These are phyloP conservation scores for Intubia oerlemansii DNA, from an alignment of 2,329 filamentous ascomycete genomes.

Conservation along the genomic window DNA sequence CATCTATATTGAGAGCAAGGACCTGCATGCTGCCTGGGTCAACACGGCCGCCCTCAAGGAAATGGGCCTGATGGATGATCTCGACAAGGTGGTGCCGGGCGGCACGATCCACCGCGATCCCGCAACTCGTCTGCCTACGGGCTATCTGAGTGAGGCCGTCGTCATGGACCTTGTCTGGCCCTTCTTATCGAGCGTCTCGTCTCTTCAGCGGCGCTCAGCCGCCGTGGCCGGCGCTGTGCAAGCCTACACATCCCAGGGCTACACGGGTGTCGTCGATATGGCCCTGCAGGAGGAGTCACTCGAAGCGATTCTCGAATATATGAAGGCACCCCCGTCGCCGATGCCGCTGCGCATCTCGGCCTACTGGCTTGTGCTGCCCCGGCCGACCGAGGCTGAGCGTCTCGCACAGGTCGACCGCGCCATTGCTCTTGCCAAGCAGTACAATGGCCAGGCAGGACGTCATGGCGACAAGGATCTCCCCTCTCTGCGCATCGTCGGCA, in stretches of 20 bases:
- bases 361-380: conserved; percentile 32
- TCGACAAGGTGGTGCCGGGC: conserved; percentile 21
- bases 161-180: conserved; percentile 32
- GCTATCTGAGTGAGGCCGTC: conserved; percentile 31
- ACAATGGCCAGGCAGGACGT: conserved; percentile 15
- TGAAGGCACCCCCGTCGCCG: conserved; percentile 8
- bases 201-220: conserved; percentile 23
- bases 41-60: conserved; percentile 28
- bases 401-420: conserved; percentile 28
- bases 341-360: conserved; percentile 26
- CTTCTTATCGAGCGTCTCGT: conserved; percentile 24
- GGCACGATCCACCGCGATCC: conserved; percentile 27
- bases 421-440: conserved; percentile 22
- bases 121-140: conserved; percentile 21
- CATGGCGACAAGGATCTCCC: conserved; percentile 14
- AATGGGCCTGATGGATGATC: conserved; percentile 19
- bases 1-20: conserved; percentile 34
- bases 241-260: conserved; percentile 26
- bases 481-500: conserved; percentile 31
- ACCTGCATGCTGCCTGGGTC: conserved; percentile 34
- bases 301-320: conserved; percentile 23
- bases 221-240: conserved; percentile 23
- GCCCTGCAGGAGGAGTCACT: conserved; percentile 34
- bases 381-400: conserved; percentile 19
- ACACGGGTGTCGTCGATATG: conserved; percentile 35